These are phyloP conservation scores for Phalaenopsis equestris DNA, from an alignment of 106 monocot genomes.

Conservation along the genomic window DNA sequence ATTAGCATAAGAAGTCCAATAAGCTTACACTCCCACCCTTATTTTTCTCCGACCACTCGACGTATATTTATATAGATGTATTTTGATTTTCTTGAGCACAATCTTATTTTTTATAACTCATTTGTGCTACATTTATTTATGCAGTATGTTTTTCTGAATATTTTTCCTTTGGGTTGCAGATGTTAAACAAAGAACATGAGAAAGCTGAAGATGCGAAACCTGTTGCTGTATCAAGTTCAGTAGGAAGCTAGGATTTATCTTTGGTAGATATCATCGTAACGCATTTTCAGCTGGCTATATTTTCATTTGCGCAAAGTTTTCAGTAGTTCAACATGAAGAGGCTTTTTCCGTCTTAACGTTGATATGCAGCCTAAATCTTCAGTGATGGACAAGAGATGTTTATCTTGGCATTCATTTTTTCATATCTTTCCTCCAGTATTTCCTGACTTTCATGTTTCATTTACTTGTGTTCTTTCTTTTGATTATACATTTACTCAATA, in stretches of 20 bases:
- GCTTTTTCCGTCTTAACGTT: background rate
- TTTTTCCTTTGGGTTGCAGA: constrained; percentile 18
- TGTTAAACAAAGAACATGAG: constrained; percentile 99
- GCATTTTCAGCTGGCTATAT: background rate
- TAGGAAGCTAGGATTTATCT: background rate
- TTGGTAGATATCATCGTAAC: background rate
- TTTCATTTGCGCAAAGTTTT: background rate
- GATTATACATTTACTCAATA: background rate
- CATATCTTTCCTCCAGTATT: no score
- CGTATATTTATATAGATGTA: background rate
- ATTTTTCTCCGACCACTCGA: no score
- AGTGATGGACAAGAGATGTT: background rate
- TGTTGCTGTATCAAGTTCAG: constrained; percentile 14
- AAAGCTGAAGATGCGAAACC: constrained; percentile 86
- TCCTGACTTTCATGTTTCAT: background rate
- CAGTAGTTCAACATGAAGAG: background rate
- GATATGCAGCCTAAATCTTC: background rate
- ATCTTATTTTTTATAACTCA: background rate
- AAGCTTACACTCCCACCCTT: background rate
- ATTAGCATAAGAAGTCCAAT: background rate
- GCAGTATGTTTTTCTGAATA: background rate
- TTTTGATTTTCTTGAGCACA: background rate
- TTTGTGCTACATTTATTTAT: background rate
- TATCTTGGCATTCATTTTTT: background rate
- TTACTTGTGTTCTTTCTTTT: background rate